Base-by-base conservation (phyloP, 2,329 filamentous ascomycete species). In the Sporothrix phasma region DNA sequence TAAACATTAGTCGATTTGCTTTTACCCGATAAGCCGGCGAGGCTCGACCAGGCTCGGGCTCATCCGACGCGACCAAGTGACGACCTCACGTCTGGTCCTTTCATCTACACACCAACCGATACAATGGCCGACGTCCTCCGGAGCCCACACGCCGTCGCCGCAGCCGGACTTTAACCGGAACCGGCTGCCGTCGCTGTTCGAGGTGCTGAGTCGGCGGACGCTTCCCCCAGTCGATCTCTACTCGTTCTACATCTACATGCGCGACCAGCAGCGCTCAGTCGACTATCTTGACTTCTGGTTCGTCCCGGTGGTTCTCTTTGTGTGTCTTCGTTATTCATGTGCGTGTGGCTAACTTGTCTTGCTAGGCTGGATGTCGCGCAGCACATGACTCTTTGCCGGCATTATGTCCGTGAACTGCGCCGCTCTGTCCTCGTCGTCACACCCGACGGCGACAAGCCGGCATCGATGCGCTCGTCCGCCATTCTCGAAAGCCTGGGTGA, bases 161-260 rank as follows among this genome's bases (percentile, higher is more conserved):
- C 76, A 80, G 67, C 83, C 84, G 54, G 85, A 88, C 69, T 73
- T 84, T 68, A 76, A 77, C 69, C 87, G 94, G 72, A 95, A 96
- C 74, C 85, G 94, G 69, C 84, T 99, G 65, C 94, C 94, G 54
- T 97, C 92, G 1, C 84, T 99, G 61, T 97, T 96, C 74, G 95
- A 99, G 77, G 94, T 99, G 64, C 80, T 99, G 66, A 96, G 91
- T 74, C 87, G 95, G 69, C 87, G 92, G 68, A 99, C 94, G n/a
- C 82, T 95, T 22, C 90, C 95, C 58, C 94, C 94, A 0, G 93
- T 99, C 65, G 95, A 99, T 73, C 81, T 99, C 11, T 99, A 96
- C 76, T 97, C 92, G 1, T 99, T 99, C 79, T 99, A 99, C 78
- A 99, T 99, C 71, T 99, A 96, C 78, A 99, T 99, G 94, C 86